Evolutionary conservation across 208 protist species (phyloP).

Genomic region (Trypanosoma congolense): DNA sequence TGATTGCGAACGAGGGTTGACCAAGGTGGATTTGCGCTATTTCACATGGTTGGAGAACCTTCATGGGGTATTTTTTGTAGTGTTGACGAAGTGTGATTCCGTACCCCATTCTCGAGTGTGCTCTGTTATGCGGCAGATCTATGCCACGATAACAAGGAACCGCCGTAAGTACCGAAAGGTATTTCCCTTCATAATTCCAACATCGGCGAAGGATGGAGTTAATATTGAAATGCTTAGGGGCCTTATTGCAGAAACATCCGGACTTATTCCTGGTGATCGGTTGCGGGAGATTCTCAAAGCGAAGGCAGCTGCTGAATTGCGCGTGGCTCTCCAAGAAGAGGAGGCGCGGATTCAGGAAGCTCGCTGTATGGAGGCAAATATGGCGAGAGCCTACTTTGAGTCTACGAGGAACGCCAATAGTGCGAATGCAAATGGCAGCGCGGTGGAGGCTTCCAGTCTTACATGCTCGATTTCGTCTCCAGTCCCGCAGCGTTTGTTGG

Average conservation of each 20-base stretch:
- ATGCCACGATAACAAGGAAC: slow-evolving; percentile 79
- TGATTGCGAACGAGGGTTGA: slow-evolving; percentile 80
- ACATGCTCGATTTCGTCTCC: not conserved
- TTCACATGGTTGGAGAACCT: slow-evolving; percentile 88
- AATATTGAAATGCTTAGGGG: slow-evolving; percentile 85
- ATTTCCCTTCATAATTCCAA: slow-evolving; percentile 83
- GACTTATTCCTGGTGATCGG: slow-evolving; percentile 77
- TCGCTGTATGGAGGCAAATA: slow-evolving; percentile 33
- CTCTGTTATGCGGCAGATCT: slow-evolving; percentile 86
- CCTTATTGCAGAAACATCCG: slow-evolving; percentile 83
- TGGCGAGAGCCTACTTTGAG: slow-evolving; percentile 42
- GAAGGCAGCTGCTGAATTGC: slow-evolving; percentile 42
- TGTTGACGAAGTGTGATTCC: slow-evolving; percentile 88
- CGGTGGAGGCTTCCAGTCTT: not conserved
- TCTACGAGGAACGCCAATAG: not conserved
- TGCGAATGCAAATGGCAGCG: not conserved
- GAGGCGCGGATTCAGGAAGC: slow-evolving; percentile 40
- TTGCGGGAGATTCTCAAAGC: slow-evolving; percentile 63
- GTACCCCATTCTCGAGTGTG: slow-evolving; percentile 84
- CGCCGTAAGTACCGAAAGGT: slow-evolving; percentile 82
- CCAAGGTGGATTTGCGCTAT: slow-evolving; percentile 85
- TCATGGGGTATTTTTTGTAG: slow-evolving; percentile 83
- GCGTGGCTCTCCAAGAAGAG: slow-evolving; percentile 50
- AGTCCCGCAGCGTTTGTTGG: not conserved
- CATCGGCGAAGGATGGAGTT: slow-evolving; percentile 70